phyloP scores from a whole-genome alignment of 139 green algal species.

The Chlorella ohadii region DNA sequence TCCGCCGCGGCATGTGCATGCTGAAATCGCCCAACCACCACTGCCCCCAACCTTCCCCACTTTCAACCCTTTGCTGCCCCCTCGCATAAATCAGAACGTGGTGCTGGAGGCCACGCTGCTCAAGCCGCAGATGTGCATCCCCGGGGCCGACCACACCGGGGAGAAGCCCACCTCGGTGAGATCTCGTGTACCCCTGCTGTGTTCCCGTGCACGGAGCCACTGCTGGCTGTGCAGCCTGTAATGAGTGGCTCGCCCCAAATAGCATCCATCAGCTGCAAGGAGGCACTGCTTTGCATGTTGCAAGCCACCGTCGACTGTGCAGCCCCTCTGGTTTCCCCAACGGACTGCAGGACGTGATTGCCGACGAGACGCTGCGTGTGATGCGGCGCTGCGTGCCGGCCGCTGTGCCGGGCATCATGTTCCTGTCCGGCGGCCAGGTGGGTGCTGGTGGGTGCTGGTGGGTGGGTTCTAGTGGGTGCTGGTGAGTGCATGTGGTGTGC shows the following conservation, averaged over 20 bases:
- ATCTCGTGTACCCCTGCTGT: too few species aligned
- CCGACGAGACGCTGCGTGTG: conserved; percentile 73
- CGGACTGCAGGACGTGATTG: conserved; percentile 63
- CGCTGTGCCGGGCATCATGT: conserved; percentile 94
- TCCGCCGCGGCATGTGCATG: neutral
- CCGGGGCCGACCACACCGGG: conserved; percentile 52
- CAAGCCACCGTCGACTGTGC: too few species aligned
- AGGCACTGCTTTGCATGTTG: too few species aligned
- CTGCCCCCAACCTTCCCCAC: neutral
- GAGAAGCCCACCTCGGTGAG: too few species aligned
- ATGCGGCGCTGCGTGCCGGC: conserved; percentile 81
- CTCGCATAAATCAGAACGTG: conserved; percentile 59
- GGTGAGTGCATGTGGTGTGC: too few species aligned
- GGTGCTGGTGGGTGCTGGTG: neutral
- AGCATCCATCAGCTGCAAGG: too few species aligned
- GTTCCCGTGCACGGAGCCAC: too few species aligned
- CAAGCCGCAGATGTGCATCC: conserved; percentile 93
- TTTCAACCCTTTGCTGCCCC: neutral
- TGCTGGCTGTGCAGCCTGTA: too few species aligned
- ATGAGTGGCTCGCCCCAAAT: too few species aligned
- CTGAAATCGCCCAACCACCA: neutral
- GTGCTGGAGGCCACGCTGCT: conserved; percentile 85
- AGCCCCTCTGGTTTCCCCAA: too few species aligned
- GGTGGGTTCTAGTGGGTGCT: too few species aligned
- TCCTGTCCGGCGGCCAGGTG: conserved; percentile 91